These are phyloP conservation scores for Thelephora ganbajun DNA, from an alignment of 768 basidiomycete species.

Conservation along the genomic window DNA sequence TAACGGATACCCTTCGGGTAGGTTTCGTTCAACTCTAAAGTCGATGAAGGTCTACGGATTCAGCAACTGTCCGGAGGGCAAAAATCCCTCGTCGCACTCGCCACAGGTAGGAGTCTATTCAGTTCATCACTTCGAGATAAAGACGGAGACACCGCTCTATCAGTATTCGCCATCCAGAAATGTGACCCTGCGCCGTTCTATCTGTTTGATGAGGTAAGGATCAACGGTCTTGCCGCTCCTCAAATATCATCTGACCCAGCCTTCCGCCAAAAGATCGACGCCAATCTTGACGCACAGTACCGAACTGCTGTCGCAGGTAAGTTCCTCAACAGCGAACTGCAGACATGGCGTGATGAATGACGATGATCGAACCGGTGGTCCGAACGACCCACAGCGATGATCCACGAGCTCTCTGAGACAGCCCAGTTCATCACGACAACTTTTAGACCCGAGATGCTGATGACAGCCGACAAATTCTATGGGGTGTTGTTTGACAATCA, in stretches of 20 bases:
- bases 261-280: constrained; percentile 58
- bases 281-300: constrained; percentile 94
- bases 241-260: background rate
- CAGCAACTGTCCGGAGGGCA: constrained; percentile 97
- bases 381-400: constrained; percentile 52
- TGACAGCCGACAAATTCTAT: constrained; percentile 92
- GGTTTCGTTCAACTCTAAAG: constrained; percentile 99
- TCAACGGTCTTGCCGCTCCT: background rate
- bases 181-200: constrained; percentile 99
- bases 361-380: background rate
- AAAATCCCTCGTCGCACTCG: constrained; percentile 91
- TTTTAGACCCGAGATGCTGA: constrained; percentile 94
- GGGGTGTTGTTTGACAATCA: constrained; percentile 94
- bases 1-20: constrained; percentile 15
- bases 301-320: constrained; percentile 90
- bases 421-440: constrained; percentile 98
- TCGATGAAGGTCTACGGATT: constrained; percentile 90
- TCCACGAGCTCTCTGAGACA: constrained; percentile 71
- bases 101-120: constrained; percentile 49
- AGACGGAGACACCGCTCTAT: constrained; percentile 3
- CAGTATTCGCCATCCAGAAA: constrained; percentile 97
- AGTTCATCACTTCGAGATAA: background rate
- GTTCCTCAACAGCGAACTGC: constrained; percentile 15
- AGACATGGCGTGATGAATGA: no score
- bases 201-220: constrained; percentile 82